Conservation (phyloP, 305 asterid species). For the Withania somnifera region DNA sequence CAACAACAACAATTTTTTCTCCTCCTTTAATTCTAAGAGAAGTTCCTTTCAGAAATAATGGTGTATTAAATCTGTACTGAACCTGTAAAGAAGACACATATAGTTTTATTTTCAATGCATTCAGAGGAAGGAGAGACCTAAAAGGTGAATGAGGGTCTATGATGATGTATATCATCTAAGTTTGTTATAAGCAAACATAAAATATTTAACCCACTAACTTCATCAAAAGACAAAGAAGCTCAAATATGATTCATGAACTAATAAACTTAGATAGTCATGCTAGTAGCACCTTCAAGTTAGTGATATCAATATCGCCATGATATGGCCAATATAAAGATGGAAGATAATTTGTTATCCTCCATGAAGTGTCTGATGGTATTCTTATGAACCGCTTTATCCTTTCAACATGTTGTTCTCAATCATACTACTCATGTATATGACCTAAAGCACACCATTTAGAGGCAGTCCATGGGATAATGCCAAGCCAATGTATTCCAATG, state of each 20-base stretch:
- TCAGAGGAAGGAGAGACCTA: background rate
- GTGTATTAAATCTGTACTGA: constrained; percentile 51
- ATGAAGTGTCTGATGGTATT: constrained; percentile 52
- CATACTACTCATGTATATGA: constrained; percentile 27
- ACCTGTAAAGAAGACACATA: constrained; percentile 32
- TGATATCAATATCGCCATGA: constrained; percentile 33
- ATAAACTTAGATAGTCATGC: background rate
- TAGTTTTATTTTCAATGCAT: background rate
- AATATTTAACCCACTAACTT: too few species aligned
- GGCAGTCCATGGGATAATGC: constrained; percentile 62
- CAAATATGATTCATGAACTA: background rate
- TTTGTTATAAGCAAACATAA: too few species aligned
- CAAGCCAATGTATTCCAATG: constrained; percentile 43
- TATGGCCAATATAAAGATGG: constrained; percentile 48
- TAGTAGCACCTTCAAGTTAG: constrained; percentile 41
- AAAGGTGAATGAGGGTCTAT: background rate
- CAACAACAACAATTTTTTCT: constrained; percentile 54
- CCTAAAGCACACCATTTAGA: constrained; percentile 26
- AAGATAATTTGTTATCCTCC: constrained; percentile 22
- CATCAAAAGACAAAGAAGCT: too few species aligned
- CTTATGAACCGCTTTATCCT: constrained; percentile 47
- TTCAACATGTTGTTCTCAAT: constrained; percentile 58
- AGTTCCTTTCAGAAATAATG: constrained; percentile 52
- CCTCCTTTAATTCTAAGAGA: constrained; percentile 43
- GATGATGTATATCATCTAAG: too few species aligned